Conservation (phyloP, 495 filamentous ascomycete species). For the Penicillium goetzii region DNA sequence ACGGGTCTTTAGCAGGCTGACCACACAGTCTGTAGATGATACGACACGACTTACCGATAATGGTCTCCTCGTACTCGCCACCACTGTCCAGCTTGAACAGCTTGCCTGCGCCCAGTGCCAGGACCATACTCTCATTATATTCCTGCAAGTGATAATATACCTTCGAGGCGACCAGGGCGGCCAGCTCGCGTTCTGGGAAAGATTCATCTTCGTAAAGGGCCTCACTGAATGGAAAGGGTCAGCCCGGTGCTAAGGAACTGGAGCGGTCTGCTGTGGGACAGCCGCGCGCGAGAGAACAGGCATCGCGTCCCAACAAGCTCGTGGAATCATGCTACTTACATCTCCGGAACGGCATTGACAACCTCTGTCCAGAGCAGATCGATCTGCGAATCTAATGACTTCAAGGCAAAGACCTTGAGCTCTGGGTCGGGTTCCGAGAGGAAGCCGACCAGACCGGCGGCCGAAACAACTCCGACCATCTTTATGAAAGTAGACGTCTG, state of each 20-base stretch:
- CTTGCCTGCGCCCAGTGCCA: constrained; percentile 93
- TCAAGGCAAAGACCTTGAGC: constrained; percentile 89
- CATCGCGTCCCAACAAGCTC: not conserved
- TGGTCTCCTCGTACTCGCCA: constrained; percentile 98
- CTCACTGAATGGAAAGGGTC: constrained; percentile 63
- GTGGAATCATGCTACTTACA: constrained; percentile 61
- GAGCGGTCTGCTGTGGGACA: constrained; percentile 8
- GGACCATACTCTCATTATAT: constrained; percentile 99
- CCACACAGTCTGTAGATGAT: not conserved
- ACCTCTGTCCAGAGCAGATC: constrained; percentile 98
- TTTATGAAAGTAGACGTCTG: constrained; percentile 28
- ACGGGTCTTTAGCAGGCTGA: not conserved
- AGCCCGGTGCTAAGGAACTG: constrained; percentile 11
- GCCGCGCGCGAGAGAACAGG: constrained; percentile 11
- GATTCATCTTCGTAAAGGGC: constrained; percentile 94
- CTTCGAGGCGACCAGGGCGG: constrained; percentile 92
- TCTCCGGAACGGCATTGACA: constrained; percentile 85
- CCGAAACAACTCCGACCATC: constrained; percentile 95
- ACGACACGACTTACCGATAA: constrained; percentile 62
- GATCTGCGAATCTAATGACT: constrained; percentile 92
- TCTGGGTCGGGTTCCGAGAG: constrained; percentile 91
- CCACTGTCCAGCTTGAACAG: constrained; percentile 89
- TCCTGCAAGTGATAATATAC: constrained; percentile 98
- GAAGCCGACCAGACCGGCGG: constrained; percentile 92
- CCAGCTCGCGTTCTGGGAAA: constrained; percentile 92